Evolutionary conservation across 306 rosid species (phyloP), one percentile per base, ranked within the genome.

Genomic region (Lathyrus sativus): DNA sequence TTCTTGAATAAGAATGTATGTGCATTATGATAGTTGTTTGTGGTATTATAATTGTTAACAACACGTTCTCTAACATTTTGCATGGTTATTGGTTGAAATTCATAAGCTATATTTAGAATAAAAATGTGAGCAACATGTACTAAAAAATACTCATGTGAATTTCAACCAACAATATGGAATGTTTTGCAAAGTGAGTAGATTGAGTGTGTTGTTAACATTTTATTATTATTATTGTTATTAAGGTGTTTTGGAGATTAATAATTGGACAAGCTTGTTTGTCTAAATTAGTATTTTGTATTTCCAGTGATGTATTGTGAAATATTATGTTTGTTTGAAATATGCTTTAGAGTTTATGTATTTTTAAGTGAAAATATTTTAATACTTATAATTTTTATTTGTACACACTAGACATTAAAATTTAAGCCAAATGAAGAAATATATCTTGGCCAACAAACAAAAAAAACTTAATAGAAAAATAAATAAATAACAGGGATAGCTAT

Each of bases 261-360:
- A 65, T 18, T 9, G 41, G 82, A 72, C 74, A 66, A 75, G 72
- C 46, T 11, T 74, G 57, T 77, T 75, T 80, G 87, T 72, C 76
- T 72, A 44, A 6, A 37, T 71, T 48, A 2, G 58, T 58, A 24
- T 24, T 37, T 22, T 51, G 6, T 17, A 66, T 56, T 56, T 35
- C 10, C 15, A 54, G 1, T 48, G n/a, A 3, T 9, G 13, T 14
- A 46, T 46, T 33, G 38, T 6, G 38, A 6, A 1, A 33, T 33
- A 33, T 33, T 33, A 33, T 33, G 38, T 6, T 33, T 33, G 38
- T 33, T 33, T 33, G 9, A 33, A 33, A 33, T 33, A 6, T 33
- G 38, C 1, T 31, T 0, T 31, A 31, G 1, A 31, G 6, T 0
- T 31, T 31, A 4, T 4, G 35, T 31, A 31, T 31, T 4, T 4